Base-by-base conservation (phyloP, 371 early-diverging fungal species). In the Mortierella sp. region DNA sequence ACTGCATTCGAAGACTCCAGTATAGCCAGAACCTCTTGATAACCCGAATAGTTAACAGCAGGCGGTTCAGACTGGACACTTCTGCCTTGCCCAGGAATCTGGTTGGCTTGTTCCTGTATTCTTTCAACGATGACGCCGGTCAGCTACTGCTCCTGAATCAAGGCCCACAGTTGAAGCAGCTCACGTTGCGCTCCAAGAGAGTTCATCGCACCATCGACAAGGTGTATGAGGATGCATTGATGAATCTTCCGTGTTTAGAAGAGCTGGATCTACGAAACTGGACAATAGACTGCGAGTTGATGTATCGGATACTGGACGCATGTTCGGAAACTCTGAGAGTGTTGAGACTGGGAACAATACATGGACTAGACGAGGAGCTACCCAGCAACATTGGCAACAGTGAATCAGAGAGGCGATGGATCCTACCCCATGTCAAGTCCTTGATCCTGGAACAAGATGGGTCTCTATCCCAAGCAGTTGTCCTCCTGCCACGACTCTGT, bases 401-500 rank as follows among this genome's bases (percentile, higher is more conserved):
- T 10, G 10, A 10, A n/a, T n/a, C n/a, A n/a, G n/a, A n/a, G n/a
- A n/a, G n/a, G n/a, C n/a, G n/a, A n/a, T 48, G 6, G 39, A 50
- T 12, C 50, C 37, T 25, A 50, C 60, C 34, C 4, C 34, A 34
- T 34, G 7, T 34, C 4, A 34, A 34, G 34, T 34, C 34, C 10
- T 34, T 34, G 34, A 10, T 10, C 34, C 34, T 7, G 34, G 34
- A 4, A 34, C 10, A 34, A 34, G 10, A 34, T 4, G n/a, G n/a
- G n/a, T n/a, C n/a, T n/a, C n/a, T n/a, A n/a, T n/a, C n/a, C n/a
- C n/a, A n/a, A n/a, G n/a, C n/a, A n/a, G n/a, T n/a, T n/a, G n/a
- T n/a, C n/a, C n/a, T 47, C 21, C 48, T 47, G 7, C 27, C 47
- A 13, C 37, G 37, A 19, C 43, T 58, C 49, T 58, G 58, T 34